These are phyloP conservation scores for Beauveria bassiana DNA, from an alignment of 2,329 filamentous ascomycete genomes.

Conservation along the genomic window DNA sequence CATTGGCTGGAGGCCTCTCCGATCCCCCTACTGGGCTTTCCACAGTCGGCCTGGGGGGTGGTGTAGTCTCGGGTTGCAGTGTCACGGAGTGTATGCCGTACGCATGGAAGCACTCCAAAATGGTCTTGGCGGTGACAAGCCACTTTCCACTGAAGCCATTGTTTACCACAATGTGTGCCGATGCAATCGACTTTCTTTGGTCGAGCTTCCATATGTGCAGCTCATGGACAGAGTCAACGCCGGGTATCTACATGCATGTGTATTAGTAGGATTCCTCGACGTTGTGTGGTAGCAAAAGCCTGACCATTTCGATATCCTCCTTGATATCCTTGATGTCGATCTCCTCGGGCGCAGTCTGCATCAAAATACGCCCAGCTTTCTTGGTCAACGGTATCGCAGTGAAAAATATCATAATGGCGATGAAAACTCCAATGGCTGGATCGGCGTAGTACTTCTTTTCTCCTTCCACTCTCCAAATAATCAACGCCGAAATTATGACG, in stretches of 20 bases:
- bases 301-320: conserved; percentile 59
- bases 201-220: conserved; percentile 68
- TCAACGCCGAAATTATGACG: conserved; percentile 60
- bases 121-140: conserved; percentile 50
- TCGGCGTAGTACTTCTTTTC: conserved; percentile 62
- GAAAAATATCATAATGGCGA: conserved; percentile 63
- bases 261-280: neutral
- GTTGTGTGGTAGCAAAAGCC: neutral
- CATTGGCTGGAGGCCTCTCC: conserved; percentile 12
- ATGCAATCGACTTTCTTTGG: conserved; percentile 61
- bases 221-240: conserved; percentile 61
- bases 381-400: conserved; percentile 56
- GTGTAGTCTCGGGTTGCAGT: conserved; percentile 53
- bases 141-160: conserved; percentile 50
- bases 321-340: conserved; percentile 56
- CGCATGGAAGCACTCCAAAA: conserved; percentile 62
- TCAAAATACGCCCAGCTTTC: conserved; percentile 55
- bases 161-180: conserved; percentile 59
- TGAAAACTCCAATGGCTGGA: conserved; percentile 59
- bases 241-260: conserved; percentile 45
- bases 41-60: conserved; percentile 8
- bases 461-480: conserved; percentile 59
- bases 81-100: conserved; percentile 68
- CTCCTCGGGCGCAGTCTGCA: conserved; percentile 57
- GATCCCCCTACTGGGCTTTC: neutral